These are phyloP conservation scores for Fraxinus albicans DNA, from an alignment of 305 asterid species.

Conservation along the genomic window DNA sequence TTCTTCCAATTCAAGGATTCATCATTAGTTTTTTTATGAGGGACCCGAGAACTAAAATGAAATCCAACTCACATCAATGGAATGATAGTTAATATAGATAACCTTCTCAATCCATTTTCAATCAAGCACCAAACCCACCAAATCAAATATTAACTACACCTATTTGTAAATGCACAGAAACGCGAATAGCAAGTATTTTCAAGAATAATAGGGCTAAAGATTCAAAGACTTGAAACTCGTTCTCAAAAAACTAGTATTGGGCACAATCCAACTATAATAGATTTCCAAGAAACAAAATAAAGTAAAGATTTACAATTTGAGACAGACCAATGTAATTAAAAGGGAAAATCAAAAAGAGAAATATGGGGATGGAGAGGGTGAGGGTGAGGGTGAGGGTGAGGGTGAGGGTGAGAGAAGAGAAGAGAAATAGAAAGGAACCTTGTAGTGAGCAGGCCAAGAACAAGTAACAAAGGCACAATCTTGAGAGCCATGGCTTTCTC, in stretches of 20 bases:
- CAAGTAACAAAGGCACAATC: conserved; percentile 72
- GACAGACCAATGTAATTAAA: not conserved
- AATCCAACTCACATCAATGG: not conserved
- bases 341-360: not conserved
- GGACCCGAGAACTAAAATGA: not conserved
- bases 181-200: not conserved
- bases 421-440: conserved; percentile 41
- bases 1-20: not conserved
- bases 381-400: too few species aligned
- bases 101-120: not conserved
- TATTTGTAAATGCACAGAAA: not conserved
- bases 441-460: conserved; percentile 71
- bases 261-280: conserved; percentile 1
- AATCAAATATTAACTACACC: not conserved
- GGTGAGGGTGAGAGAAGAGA: not conserved
- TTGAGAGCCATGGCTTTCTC: conserved; percentile 74
- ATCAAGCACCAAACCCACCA: not conserved
- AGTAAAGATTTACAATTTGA: not conserved
- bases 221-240: not conserved
- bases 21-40: not conserved
- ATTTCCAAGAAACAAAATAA: not conserved
- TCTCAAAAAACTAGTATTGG: not conserved
- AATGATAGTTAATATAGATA: not conserved
- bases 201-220: conserved; percentile 16
- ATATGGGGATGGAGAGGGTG: too few species aligned